Conservation (phyloP, 1,284 basidiomycete genomes). For the Cryptococcus sp. region DNA sequence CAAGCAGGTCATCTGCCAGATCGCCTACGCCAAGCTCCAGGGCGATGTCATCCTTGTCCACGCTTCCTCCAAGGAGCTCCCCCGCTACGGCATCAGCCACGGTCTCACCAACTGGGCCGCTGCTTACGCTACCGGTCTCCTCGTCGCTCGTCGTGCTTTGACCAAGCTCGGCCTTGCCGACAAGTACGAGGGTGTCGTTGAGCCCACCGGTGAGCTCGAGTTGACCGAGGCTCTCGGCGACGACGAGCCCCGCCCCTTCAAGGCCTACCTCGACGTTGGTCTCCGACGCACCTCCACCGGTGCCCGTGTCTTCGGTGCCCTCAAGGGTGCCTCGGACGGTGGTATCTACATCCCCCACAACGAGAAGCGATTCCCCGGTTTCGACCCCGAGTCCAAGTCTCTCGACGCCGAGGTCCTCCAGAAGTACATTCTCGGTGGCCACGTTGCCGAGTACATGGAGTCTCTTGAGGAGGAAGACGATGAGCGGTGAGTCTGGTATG, state of each 20-base stretch:
- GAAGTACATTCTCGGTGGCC: conserved; percentile 98
- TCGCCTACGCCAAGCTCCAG: conserved; percentile 95
- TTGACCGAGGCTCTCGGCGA: conserved; percentile 82
- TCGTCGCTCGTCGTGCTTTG: conserved; percentile 91
- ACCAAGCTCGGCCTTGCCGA: conserved; percentile 95
- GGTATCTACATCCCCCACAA: conserved; percentile 98
- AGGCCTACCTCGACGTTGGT: conserved; percentile 97
- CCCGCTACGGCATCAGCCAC: conserved; percentile 95
- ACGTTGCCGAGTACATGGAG: conserved; percentile 99
- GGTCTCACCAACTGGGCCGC: conserved; percentile 99
- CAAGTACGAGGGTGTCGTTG: conserved; percentile 95
- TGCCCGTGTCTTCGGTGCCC: conserved; percentile 95
- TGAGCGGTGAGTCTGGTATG: conserved; percentile 65
- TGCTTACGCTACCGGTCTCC: conserved; percentile 96
- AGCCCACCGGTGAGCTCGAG: conserved; percentile 84
- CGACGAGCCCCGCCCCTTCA: conserved; percentile 96
- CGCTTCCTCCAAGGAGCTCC: conserved; percentile 88
- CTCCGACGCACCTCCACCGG: conserved; percentile 98
- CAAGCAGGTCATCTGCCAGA: conserved; percentile 86
- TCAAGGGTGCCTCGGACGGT: conserved; percentile 99
- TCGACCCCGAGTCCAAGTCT: conserved; percentile 90
- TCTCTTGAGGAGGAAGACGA: conserved; percentile 99
- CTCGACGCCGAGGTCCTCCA: conserved; percentile 93
- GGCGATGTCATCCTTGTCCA: conserved; percentile 91
- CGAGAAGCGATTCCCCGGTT: conserved; percentile 98